Evolutionary conservation across 2,329 filamentous ascomycete genomes (phyloP), one percentile per base, ranked within the genome.

Genomic region (Epichloe sylvatica): DNA sequence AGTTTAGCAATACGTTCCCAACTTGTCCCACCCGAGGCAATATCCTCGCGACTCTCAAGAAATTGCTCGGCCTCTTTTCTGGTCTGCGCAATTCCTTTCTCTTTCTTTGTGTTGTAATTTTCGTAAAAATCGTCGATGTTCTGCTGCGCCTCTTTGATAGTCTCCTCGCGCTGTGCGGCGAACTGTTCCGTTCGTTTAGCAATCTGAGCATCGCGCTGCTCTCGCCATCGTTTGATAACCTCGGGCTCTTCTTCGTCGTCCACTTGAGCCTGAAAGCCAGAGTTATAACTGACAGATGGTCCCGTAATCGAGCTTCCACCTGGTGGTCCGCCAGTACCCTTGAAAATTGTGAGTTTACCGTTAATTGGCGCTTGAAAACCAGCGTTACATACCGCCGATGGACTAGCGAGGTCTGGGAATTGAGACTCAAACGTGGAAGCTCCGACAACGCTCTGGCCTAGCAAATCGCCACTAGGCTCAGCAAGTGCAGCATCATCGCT

Each of bases 81-180:
- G 50, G 91, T 92, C 72, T 94, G 87, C 21, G 84, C 76, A 57
- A 96, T 84, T 52, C 79, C 80, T 77, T 97, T 97, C 67, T 98
- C 92, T 67, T 92, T 91, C 73, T 96, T 95, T 68, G 84, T 83
- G 74, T 97, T 97, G 75, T 98, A 98, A 70, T 95, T 96, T 64
- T 96, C 90, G 75, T 98, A 98, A 71, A 97, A 98, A 66, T 96
- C 92, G 66, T 98, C 92, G 56, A 98, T 94, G 67, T 94, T 92
- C 65, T 90, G 79, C 63, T 89, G 88, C 11, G 92, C 92, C 59
- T 92, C 88, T 65, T 87, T 81, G 63, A 96, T 72, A 2, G 89
- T 96, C 65, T 91, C 83, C 54, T 80, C 78, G 65, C 92, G 92
- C 70, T 90, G 87, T 56, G 80, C 75, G 40, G 81, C 80, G 49